These are phyloP conservation scores for Diddensiella santjacobensis DNA, from an alignment of 805 yeast species.

Conservation along the genomic window DNA sequence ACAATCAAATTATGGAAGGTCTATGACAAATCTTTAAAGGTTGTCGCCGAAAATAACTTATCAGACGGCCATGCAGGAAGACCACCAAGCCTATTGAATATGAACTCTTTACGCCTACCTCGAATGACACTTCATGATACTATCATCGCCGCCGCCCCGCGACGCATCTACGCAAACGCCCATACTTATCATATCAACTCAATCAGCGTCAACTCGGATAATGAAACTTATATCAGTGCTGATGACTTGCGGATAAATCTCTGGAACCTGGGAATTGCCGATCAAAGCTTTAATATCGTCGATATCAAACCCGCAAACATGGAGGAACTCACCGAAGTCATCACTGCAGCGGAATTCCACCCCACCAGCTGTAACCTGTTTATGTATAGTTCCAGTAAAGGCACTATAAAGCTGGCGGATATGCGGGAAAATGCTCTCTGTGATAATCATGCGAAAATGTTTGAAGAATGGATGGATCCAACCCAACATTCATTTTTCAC, in stretches of 20 bases:
- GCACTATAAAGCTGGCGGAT: constrained; percentile 91
- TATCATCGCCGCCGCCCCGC: constrained; percentile 91
- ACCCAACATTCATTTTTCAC: constrained; percentile 92
- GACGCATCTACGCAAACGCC: constrained; percentile 86
- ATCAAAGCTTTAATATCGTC: constrained; percentile 93
- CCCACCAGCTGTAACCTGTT: constrained; percentile 88
- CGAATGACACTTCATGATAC: constrained; percentile 90
- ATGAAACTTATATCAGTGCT: constrained; percentile 87
- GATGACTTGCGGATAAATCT: constrained; percentile 94
- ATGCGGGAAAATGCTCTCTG: constrained; percentile 95
- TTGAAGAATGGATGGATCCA: constrained; percentile 92
- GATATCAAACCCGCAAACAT: constrained; percentile 97
- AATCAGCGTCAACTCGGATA: constrained; percentile 89
- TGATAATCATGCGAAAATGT: constrained; percentile 75
- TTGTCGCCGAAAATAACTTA: constrained; percentile 88
- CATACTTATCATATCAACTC: constrained; percentile 98
- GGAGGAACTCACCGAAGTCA: constrained; percentile 98
- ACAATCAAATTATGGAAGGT: constrained; percentile 98
- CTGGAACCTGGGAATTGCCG: constrained; percentile 93
- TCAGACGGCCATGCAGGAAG: constrained; percentile 39
- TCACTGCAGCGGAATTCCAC: constrained; percentile 94
- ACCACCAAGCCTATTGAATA: constrained; percentile 29
- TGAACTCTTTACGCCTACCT: constrained; percentile 65
- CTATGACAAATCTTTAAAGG: constrained; percentile 83
- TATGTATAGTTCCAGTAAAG: constrained; percentile 94